Evolutionary conservation across 2,329 filamentous ascomycete species (phyloP).

Genomic region (Curvularia lunata): DNA sequence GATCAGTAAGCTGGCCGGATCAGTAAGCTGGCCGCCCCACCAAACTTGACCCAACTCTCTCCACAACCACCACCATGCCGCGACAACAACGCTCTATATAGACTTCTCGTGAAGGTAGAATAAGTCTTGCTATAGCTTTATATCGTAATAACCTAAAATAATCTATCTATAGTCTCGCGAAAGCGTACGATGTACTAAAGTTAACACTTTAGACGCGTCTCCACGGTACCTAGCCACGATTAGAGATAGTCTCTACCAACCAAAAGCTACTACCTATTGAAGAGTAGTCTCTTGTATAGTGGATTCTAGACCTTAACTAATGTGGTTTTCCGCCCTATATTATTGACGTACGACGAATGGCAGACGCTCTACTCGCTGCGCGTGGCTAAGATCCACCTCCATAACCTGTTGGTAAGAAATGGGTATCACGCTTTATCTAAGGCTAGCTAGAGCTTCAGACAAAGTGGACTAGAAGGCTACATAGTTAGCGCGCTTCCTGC

Average conservation of each 20-base stretch:
- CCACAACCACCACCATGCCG: too few species aligned
- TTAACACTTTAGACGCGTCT: not conserved
- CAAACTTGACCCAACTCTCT: too few species aligned
- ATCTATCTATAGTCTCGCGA: too few species aligned
- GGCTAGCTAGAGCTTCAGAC: slow-evolving; percentile 16
- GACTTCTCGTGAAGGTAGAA: too few species aligned
- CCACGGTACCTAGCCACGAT: not conserved
- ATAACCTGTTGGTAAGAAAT: slow-evolving; percentile 14
- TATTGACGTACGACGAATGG: too few species aligned
- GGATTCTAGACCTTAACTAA: slow-evolving; percentile 11
- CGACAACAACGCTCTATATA: too few species aligned
- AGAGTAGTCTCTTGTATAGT: slow-evolving; percentile 18
- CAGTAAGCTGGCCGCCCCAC: too few species aligned
- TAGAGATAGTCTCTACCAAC: not conserved
- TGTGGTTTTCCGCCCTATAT: slow-evolving; percentile 1
- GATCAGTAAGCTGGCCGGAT: too few species aligned
- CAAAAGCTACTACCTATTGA: slow-evolving; percentile 12
- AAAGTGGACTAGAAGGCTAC: slow-evolving; percentile 15
- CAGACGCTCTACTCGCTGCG: too few species aligned
- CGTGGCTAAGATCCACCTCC: too few species aligned
- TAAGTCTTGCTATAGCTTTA: too few species aligned
- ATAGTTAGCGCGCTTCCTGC: slow-evolving; percentile 15
- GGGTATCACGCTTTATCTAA: slow-evolving; percentile 15
- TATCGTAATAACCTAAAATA: too few species aligned
- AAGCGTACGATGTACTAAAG: not conserved